A percentile compares a stretch with the other conserved stretches of the same genome.
Conservation (phyloP, 2,329 filamentous ascomycete genomes). For the Xylariaceae sp. region DNA sequence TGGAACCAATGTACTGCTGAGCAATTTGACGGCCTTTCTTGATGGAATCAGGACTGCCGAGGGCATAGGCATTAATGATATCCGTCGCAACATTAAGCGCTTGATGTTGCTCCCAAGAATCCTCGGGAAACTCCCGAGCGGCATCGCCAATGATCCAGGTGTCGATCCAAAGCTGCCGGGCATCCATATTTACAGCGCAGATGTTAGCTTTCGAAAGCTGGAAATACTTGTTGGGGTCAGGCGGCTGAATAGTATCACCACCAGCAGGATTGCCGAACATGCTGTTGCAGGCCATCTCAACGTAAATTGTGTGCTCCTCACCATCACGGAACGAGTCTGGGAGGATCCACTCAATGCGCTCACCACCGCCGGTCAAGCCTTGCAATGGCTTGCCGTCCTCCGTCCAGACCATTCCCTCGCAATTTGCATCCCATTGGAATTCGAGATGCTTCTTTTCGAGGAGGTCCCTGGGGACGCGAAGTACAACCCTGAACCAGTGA, state of each 20-base stretch:
- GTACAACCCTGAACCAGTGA: constrained; percentile 87
- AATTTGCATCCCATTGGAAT: constrained; percentile 92
- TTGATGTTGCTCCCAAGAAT: constrained; percentile 85
- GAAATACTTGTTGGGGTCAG: constrained; percentile 78
- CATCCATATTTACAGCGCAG: constrained; percentile 81
- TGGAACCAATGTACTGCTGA: constrained; percentile 72
- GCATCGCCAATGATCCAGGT: constrained; percentile 96
- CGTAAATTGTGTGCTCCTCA: constrained; percentile 82
- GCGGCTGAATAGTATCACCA: constrained; percentile 83
- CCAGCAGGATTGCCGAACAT: constrained; percentile 94
- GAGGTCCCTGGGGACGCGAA: constrained; percentile 73
- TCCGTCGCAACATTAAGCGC: constrained; percentile 78
- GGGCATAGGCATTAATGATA: constrained; percentile 87
- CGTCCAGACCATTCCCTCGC: constrained; percentile 92
- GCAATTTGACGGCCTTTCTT: constrained; percentile 78
- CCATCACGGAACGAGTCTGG: constrained; percentile 78
- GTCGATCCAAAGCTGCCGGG: constrained; percentile 79
- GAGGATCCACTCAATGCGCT: constrained; percentile 87
- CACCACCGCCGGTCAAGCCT: constrained; percentile 83
- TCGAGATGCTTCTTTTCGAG: constrained; percentile 77
- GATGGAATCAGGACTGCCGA: constrained; percentile 73
- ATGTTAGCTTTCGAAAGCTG: constrained; percentile 75
- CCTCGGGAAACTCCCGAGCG: constrained; percentile 80
- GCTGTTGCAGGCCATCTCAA: constrained; percentile 97
- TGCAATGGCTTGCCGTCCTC: constrained; percentile 86